Conservation (phyloP, 768 basidiomycete genomes). For the Tephrocybe sp. region DNA sequence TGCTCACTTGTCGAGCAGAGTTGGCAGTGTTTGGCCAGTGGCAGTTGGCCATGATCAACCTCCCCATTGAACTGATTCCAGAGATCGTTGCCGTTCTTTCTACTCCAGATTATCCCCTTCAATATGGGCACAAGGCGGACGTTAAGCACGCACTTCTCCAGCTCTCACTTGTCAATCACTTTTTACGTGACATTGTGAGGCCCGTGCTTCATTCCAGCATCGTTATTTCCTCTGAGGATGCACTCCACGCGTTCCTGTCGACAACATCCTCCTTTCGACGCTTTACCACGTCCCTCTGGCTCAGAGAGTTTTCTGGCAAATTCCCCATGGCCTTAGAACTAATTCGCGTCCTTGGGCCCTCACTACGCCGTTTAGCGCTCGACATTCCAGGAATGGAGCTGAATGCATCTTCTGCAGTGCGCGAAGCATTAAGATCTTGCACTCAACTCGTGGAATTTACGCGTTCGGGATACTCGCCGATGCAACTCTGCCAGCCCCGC, state of each 20-base stretch:
- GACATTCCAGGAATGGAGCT: slow-evolving; percentile 11
- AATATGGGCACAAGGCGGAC: slow-evolving; percentile 13
- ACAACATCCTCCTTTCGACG: slow-evolving; percentile 4
- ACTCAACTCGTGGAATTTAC: slow-evolving; percentile 14
- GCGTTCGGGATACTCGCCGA: slow-evolving; percentile 14
- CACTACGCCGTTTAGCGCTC: slow-evolving; percentile 14
- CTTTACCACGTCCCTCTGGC: slow-evolving; percentile 9
- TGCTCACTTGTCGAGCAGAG: background rate
- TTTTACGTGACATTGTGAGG: slow-evolving; percentile 3
- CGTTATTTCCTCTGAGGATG: slow-evolving; percentile 8
- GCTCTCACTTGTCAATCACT: slow-evolving; percentile 10
- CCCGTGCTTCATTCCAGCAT: slow-evolving; percentile 15
- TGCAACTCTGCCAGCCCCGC: slow-evolving; percentile 10
- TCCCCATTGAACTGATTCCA: slow-evolving; percentile 15
- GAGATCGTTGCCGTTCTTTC: slow-evolving; percentile 13
- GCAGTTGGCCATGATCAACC: slow-evolving; percentile 7
- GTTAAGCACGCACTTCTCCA: slow-evolving; percentile 12
- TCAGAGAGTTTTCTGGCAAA: slow-evolving; percentile 6
- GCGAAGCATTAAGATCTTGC: slow-evolving; percentile 10
- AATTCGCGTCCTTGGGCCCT: slow-evolving; percentile 8
- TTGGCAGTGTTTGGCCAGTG: too few species aligned
- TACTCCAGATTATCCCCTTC: slow-evolving; percentile 5
- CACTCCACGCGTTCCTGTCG: slow-evolving; percentile 7
- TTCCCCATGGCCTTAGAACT: slow-evolving; percentile 9
- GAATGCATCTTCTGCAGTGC: slow-evolving; percentile 3